A percentile compares a stretch with the other conserved stretches of the same genome.
phyloP scores from a whole-genome alignment of 768 basidiomycete species.

The Pleurotus eryngii region DNA sequence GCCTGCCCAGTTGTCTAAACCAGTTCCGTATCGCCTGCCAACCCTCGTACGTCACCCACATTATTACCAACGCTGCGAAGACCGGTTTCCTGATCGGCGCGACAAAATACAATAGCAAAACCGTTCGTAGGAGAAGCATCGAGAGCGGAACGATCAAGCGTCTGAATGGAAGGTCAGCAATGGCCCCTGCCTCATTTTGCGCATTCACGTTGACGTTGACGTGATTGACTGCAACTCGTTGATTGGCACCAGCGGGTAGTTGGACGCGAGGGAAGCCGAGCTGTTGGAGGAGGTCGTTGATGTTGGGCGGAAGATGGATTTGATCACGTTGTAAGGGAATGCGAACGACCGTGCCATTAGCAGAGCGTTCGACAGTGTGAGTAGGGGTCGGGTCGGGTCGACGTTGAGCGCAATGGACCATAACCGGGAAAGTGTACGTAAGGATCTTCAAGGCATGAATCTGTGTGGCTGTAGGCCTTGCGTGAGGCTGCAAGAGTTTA shows the following conservation, averaged over 20 bases:
- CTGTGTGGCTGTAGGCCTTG: slow-evolving; percentile 55
- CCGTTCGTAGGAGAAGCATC: slow-evolving; percentile 65
- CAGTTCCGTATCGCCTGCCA: slow-evolving; percentile 64
- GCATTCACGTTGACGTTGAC: slow-evolving; percentile 24
- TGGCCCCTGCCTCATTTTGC: slow-evolving; percentile 26
- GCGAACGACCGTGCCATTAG: slow-evolving; percentile 18
- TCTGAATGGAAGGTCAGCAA: slow-evolving; percentile 61
- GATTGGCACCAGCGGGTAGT: slow-evolving; percentile 6
- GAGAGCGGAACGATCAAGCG: slow-evolving; percentile 65
- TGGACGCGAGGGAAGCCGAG: slow-evolving; percentile 55
- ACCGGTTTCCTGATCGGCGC: slow-evolving; percentile 71
- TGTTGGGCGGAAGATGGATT: slow-evolving; percentile 40
- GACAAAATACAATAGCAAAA: slow-evolving; percentile 73
- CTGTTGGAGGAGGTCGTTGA: slow-evolving; percentile 62
- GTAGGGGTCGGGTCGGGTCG: slow-evolving; percentile 5
- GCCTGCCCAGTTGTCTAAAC: slow-evolving; percentile 19
- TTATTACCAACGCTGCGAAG: slow-evolving; percentile 60
- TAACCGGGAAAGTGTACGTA: slow-evolving; percentile 51
- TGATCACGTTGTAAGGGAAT: slow-evolving; percentile 22
- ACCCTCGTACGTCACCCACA: slow-evolving; percentile 74
- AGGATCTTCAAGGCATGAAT: slow-evolving; percentile 63
- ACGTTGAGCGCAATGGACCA: slow-evolving; percentile 28
- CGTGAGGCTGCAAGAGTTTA: slow-evolving; percentile 40
- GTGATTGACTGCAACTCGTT: slow-evolving; percentile 27
- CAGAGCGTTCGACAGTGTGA: neutral